Percentiles rank a stretch among this genome's conserved stretches.
These are phyloP conservation scores for Henckelia pumila DNA, from an alignment of 257 asterid species.

Conservation along the genomic window DNA sequence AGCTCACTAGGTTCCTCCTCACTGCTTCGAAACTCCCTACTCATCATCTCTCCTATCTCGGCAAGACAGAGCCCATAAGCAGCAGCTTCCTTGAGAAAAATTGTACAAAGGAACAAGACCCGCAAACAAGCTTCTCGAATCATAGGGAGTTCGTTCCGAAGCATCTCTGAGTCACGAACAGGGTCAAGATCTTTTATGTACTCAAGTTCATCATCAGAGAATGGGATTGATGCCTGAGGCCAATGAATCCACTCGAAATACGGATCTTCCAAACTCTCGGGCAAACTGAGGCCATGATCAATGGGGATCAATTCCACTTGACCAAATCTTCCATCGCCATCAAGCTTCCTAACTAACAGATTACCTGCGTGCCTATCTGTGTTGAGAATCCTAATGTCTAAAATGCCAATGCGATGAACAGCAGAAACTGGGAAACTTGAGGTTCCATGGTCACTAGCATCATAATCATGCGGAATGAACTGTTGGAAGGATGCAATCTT, in stretches of 20 bases:
- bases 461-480: conserved; percentile 78
- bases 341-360: conserved; percentile 89
- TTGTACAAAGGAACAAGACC: conserved; percentile 68
- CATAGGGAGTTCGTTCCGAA: conserved; percentile 83
- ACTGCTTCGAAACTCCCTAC: conserved; percentile 74
- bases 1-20: conserved; percentile 98
- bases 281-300: conserved; percentile 96
- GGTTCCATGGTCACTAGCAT: conserved; percentile 96
- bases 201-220: conserved; percentile 88
- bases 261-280: conserved; percentile 91
- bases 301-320: conserved; percentile 89
- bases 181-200: conserved; percentile 76
- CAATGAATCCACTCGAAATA: conserved; percentile 98
- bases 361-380: conserved; percentile 97
- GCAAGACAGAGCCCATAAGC: conserved; percentile 80
- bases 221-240: conserved; percentile 99
- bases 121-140: conserved; percentile 91
- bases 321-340: conserved; percentile 72
- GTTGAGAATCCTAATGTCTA: conserved; percentile 90
- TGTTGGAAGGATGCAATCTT: conserved; percentile 93
- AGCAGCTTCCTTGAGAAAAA: conserved; percentile 87
- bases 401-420: conserved; percentile 92
- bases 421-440: conserved; percentile 87
- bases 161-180: conserved; percentile 66
- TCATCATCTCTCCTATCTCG: conserved; percentile 99